A percentile compares a stretch with the other conserved stretches of the same genome.
These are phyloP conservation scores for Silene latifolia DNA, from an alignment of 148 eudicot genomes.

Conservation along the genomic window DNA sequence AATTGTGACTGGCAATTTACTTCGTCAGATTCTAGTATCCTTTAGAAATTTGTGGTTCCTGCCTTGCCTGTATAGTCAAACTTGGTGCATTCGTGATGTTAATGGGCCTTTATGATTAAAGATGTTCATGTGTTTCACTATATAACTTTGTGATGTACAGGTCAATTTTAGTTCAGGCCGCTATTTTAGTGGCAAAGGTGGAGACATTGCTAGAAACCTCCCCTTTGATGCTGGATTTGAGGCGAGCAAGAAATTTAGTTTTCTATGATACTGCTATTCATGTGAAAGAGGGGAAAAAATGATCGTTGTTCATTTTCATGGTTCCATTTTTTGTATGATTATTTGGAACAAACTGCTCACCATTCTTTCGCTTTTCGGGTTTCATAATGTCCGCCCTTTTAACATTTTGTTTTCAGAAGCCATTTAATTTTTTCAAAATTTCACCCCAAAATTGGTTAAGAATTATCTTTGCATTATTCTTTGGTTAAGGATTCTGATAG, in stretches of 20 bases:
- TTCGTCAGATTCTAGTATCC: background rate
- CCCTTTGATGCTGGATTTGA: constrained; percentile 98
- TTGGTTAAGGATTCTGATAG: background rate
- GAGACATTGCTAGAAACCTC: constrained; percentile 51
- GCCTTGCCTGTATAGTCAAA: background rate
- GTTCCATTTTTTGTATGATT: background rate
- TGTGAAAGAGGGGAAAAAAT: background rate
- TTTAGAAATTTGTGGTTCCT: background rate
- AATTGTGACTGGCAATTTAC: no score
- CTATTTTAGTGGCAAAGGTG: constrained; percentile 60
- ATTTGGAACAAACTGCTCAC: no score
- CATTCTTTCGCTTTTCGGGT: no score
- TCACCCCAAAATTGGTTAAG: no score
- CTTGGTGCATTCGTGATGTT: background rate
- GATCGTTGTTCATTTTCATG: background rate
- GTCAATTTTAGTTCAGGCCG: constrained; percentile 93
- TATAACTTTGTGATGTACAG: constrained; percentile 38
- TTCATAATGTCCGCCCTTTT: no score
- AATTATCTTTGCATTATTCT: background rate
- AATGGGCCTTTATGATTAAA: background rate
- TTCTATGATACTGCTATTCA: background rate
- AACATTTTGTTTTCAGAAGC: no score
- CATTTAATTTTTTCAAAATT: no score
- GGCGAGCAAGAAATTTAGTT: constrained; percentile 35
- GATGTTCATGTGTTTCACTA: constrained; percentile 1